Percentiles rank a stretch among this genome's conserved stretches.
phyloP scores from a whole-genome alignment of 495 filamentous ascomycete species.

The Glarea lozoyensis region DNA sequence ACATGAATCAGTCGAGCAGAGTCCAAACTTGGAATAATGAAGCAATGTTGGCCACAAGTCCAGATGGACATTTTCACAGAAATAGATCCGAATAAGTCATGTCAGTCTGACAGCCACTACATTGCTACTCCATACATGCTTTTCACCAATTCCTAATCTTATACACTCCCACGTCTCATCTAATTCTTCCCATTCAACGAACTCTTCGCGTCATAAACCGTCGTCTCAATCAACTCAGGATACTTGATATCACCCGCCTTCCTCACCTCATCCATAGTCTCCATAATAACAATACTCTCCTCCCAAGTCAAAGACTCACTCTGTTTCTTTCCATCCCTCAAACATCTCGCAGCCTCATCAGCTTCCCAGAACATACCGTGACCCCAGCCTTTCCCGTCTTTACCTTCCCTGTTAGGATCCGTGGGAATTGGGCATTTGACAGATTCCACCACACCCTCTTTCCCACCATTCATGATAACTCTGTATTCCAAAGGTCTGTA shows the following conservation, averaged over 20 bases:
- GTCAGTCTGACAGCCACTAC: no score
- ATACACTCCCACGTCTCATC: no score
- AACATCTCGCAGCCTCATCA: constrained; percentile 76
- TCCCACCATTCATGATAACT: constrained; percentile 30
- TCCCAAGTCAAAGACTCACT: constrained; percentile 64
- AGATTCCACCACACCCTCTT: constrained; percentile 37
- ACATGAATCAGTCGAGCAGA: no score
- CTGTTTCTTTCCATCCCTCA: constrained; percentile 75
- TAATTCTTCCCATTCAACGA: constrained; percentile 28
- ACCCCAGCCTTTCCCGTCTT: constrained; percentile 42
- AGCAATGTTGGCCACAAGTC: no score
- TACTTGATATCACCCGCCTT: constrained; percentile 69
- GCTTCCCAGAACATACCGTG: constrained; percentile 95
- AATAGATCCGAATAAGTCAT: no score
- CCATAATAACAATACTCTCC: constrained; percentile 89
- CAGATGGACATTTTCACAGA: no score
- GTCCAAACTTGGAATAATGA: no score
- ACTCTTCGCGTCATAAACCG: constrained; percentile 53
- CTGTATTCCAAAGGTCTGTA: constrained; percentile 62
- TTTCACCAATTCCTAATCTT: no score
- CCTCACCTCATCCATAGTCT: constrained; percentile 85
- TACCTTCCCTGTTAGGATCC: constrained; percentile 31
- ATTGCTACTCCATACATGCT: no score
- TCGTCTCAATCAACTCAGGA: constrained; percentile 73
- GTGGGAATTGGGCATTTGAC: constrained; percentile 55